A percentile compares a stretch with the other conserved stretches of the same genome.
Conservation (phyloP, 345 rosid genomes). For the Boechera retrofracta region DNA sequence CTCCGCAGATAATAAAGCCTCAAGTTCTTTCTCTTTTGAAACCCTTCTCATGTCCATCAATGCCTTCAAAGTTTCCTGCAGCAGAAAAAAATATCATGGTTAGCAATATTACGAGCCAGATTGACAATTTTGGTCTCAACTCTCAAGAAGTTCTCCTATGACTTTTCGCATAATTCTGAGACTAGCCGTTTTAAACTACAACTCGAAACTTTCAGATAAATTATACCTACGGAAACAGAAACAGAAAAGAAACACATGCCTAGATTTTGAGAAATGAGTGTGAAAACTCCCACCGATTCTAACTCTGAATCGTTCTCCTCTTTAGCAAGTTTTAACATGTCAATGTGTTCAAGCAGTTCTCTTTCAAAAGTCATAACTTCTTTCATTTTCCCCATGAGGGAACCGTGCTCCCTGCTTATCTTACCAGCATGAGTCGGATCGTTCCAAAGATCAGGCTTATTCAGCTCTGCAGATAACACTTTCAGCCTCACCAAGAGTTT, state of each 20-base stretch:
- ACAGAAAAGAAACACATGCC: slow-evolving; percentile 59
- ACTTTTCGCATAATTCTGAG: background rate
- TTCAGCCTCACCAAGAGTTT: slow-evolving; percentile 65
- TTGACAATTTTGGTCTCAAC: background rate
- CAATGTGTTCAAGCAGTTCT: slow-evolving; percentile 90
- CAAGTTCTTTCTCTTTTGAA: slow-evolving; percentile 86
- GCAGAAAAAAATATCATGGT: background rate
- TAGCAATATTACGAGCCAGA: slow-evolving; percentile 4
- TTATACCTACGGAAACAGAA: slow-evolving; percentile 25
- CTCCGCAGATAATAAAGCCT: slow-evolving; percentile 86
- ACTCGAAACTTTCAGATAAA: background rate
- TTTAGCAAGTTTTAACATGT: slow-evolving; percentile 89
- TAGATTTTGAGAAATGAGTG: slow-evolving; percentile 58
- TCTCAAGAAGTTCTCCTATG: background rate
- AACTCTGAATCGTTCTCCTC: slow-evolving; percentile 88
- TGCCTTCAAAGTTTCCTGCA: slow-evolving; percentile 76
- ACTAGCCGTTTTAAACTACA: background rate
- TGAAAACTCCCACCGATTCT: slow-evolving; percentile 80
- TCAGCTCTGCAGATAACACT: slow-evolving; percentile 67
- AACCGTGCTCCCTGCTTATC: slow-evolving; percentile 90
- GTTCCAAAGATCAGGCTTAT: slow-evolving; percentile 81
- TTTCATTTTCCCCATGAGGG: slow-evolving; percentile 70
- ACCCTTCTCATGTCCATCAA: slow-evolving; percentile 76
- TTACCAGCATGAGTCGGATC: slow-evolving; percentile 89
- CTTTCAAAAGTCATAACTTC: slow-evolving; percentile 75